A percentile compares a stretch with the other conserved stretches of the same genome.
Conservation (phyloP, 345 rosid genomes). For the Ricinus communis region DNA sequence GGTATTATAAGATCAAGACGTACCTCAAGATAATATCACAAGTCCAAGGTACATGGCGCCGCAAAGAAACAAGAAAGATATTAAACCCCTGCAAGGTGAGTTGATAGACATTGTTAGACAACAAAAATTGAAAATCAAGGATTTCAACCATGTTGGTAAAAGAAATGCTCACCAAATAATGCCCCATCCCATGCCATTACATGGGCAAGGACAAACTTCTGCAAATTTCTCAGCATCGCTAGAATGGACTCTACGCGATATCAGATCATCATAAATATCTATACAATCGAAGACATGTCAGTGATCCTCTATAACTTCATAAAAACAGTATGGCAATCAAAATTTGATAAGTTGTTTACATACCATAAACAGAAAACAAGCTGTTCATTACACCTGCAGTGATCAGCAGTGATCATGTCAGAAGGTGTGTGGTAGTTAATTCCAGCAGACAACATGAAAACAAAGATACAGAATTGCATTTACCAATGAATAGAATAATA, state of each 20-base stretch:
- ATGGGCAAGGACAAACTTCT: conserved; percentile 87
- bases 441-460: background rate
- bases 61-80: conserved; percentile 72
- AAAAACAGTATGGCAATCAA: background rate
- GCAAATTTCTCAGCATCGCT: conserved; percentile 70
- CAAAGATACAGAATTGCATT: conserved; percentile 8
- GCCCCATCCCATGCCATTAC: conserved; percentile 95
- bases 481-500: conserved; percentile 26
- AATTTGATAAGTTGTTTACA: background rate
- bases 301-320: background rate
- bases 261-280: conserved; percentile 82
- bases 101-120: background rate
- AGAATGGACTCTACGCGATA: conserved; percentile 21
- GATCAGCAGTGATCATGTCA: conserved; percentile 2
- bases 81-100: conserved; percentile 72
- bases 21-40: conserved; percentile 78
- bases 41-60: conserved; percentile 80
- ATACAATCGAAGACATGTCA: conserved; percentile 1
- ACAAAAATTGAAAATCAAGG: background rate
- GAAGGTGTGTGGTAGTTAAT: background rate
- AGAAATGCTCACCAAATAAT: conserved; percentile 71
- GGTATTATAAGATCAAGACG: background rate
- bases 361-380: conserved; percentile 28
- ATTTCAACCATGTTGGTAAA: background rate
- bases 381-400: conserved; percentile 24